These are phyloP conservation scores for Mycena rosella DNA, from an alignment of 768 basidiomycete species.

Conservation along the genomic window DNA sequence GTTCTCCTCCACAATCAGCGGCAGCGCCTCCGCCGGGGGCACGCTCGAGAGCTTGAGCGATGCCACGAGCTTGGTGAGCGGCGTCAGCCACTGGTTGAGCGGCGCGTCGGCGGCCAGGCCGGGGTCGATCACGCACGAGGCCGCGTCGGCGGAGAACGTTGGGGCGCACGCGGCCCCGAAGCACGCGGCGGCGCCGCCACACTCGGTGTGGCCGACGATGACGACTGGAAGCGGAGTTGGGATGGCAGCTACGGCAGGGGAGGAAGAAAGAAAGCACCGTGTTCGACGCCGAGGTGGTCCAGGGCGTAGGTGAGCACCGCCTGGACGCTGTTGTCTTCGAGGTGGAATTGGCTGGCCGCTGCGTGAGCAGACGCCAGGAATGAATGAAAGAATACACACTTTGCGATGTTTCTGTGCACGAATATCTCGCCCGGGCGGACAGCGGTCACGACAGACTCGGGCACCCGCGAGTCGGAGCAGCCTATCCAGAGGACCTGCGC, in stretches of 20 bases:
- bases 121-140: constrained; percentile 49
- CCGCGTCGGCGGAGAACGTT: constrained; percentile 43
- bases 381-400: constrained; percentile 66
- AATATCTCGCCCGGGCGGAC: constrained; percentile 86
- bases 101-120: constrained; percentile 56
- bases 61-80: constrained; percentile 68
- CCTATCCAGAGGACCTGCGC: constrained; percentile 84
- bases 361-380: constrained; percentile 18
- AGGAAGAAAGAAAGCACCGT: constrained; percentile 69
- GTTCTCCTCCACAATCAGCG: constrained; percentile 69
- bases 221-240: constrained; percentile 62
- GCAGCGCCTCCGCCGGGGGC: constrained; percentile 53
- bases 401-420: constrained; percentile 89
- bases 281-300: constrained; percentile 75
- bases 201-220: constrained; percentile 86
- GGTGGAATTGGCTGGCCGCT: constrained; percentile 73
- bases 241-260: background rate
- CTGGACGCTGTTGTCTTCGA: constrained; percentile 76
- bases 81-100: constrained; percentile 79
- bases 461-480: constrained; percentile 88
- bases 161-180: constrained; percentile 58
- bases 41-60: constrained; percentile 58
- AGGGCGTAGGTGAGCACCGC: constrained; percentile 85
- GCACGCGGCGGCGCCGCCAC: constrained; percentile 80
- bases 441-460: constrained; percentile 79